A percentile compares a stretch with the other conserved stretches of the same genome.
Evolutionary conservation across 169 alveolate species (phyloP).

Genomic region (Eimeria zaria): DNA sequence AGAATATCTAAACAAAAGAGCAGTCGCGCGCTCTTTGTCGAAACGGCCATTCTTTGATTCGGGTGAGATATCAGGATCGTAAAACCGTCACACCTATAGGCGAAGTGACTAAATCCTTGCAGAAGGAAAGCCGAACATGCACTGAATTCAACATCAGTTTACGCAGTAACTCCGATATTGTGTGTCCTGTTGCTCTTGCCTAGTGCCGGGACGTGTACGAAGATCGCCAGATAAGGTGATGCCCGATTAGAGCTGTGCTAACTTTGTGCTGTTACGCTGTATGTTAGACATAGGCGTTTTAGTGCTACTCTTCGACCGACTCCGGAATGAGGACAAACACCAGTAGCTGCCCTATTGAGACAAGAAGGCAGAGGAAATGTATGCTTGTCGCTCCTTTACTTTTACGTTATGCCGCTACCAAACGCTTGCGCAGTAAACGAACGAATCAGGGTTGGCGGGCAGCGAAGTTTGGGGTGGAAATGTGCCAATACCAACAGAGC

Average conservation of each 20-base stretch:
- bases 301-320: slow-evolving; percentile 28
- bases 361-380: not conserved
- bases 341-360: not conserved
- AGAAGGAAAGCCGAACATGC: not conserved
- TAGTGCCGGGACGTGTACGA: not conserved
- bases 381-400: not conserved
- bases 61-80: not conserved
- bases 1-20: slow-evolving; percentile 5
- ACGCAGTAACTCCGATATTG: not conserved
- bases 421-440: not conserved
- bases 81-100: not conserved
- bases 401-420: too few relatives aligned
- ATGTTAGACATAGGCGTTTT: slow-evolving; percentile 42
- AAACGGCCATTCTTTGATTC: slow-evolving; percentile 30
- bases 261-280: not conserved
- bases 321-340: not conserved
- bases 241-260: not conserved
- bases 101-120: not conserved
- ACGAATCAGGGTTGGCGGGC: not conserved
- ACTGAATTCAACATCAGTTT: not conserved
- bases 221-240: not conserved
- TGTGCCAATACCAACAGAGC: not conserved
- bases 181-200: not conserved
- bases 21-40: not conserved
- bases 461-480: not conserved